phyloP scores from a whole-genome alignment of 148 eudicot genomes.

The Nepenthes gracilis region DNA sequence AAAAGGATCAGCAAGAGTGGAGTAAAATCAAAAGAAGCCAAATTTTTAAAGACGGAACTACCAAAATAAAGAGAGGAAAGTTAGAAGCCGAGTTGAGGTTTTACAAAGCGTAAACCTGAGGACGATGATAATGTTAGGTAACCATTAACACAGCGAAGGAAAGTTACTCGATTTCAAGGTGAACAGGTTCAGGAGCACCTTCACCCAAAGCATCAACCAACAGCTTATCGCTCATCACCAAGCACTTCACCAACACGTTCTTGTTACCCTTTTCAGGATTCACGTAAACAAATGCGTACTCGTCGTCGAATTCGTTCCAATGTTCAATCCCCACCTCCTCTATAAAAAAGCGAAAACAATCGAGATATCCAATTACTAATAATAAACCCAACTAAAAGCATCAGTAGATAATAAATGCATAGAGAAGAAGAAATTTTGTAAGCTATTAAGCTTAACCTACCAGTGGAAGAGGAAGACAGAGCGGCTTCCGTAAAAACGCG shows the following conservation, averaged over 20 bases:
- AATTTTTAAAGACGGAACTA: too few relatives aligned
- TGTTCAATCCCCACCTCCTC: slow-evolving; percentile 80
- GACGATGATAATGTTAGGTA: too few relatives aligned
- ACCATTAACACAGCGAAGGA: neutral
- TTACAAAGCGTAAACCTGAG: too few relatives aligned
- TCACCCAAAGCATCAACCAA: slow-evolving; percentile 60
- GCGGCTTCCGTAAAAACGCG: slow-evolving; percentile 45
- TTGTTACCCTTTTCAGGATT: slow-evolving; percentile 33
- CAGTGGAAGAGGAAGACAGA: slow-evolving; percentile 36
- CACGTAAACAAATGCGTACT: slow-evolving; percentile 65
- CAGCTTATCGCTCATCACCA: slow-evolving; percentile 58
- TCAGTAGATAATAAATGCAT: neutral
- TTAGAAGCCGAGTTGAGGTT: too few relatives aligned
- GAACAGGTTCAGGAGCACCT: slow-evolving; percentile 40
- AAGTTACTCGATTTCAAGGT: slow-evolving; percentile 55
- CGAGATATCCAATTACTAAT: too few relatives aligned
- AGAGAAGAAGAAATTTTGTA: neutral
- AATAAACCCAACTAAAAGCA: too few relatives aligned
- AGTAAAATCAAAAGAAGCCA: too few relatives aligned
- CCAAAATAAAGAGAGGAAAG: too few relatives aligned
- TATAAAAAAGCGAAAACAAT: slow-evolving; percentile 3
- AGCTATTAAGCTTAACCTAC: slow-evolving; percentile 10
- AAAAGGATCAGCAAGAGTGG: too few relatives aligned
- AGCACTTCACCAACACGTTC: slow-evolving; percentile 70
- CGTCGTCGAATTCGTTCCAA: slow-evolving; percentile 65